These are phyloP conservation scores for Daldinia caldariorum DNA, from an alignment of 495 filamentous ascomycete genomes.

Conservation along the genomic window DNA sequence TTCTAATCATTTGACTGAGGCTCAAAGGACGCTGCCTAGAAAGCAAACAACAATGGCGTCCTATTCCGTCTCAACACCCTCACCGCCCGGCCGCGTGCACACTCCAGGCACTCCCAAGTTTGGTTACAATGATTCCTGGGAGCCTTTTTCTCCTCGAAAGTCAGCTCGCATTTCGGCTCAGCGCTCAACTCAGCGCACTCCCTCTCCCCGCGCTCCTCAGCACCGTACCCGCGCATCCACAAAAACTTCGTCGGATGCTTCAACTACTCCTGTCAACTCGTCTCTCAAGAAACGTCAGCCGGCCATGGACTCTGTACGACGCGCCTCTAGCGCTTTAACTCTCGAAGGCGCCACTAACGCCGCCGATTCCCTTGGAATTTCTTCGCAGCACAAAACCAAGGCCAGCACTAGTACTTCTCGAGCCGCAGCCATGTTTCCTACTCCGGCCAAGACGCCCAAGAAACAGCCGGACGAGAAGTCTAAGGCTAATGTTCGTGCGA, in stretches of 20 bases:
- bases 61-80: slow-evolving; percentile 66
- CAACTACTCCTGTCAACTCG: slow-evolving; percentile 58
- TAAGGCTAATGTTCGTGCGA: slow-evolving; percentile 65
- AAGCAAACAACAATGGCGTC: slow-evolving; percentile 39
- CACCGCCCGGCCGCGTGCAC: slow-evolving; percentile 65
- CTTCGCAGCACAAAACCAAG: slow-evolving; percentile 43
- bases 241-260: slow-evolving; percentile 45
- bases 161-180: slow-evolving; percentile 62
- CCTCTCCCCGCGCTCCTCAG: slow-evolving; percentile 57
- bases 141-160: slow-evolving; percentile 72
- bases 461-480: slow-evolving; percentile 67
- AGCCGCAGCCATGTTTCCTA: slow-evolving; percentile 73
- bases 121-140: slow-evolving; percentile 74
- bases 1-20: not conserved
- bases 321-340: slow-evolving; percentile 54
- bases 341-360: slow-evolving; percentile 50
- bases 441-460: slow-evolving; percentile 88
- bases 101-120: slow-evolving; percentile 79
- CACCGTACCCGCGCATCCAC: slow-evolving; percentile 45
- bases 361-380: slow-evolving; percentile 48
- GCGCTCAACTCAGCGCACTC: slow-evolving; percentile 52
- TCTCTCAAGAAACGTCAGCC: slow-evolving; percentile 63
- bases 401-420: slow-evolving; percentile 23
- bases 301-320: slow-evolving; percentile 48
- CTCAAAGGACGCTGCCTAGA: not conserved